phyloP scores from a whole-genome alignment of 306 rosid genomes.

The Cicer arietinum region DNA sequence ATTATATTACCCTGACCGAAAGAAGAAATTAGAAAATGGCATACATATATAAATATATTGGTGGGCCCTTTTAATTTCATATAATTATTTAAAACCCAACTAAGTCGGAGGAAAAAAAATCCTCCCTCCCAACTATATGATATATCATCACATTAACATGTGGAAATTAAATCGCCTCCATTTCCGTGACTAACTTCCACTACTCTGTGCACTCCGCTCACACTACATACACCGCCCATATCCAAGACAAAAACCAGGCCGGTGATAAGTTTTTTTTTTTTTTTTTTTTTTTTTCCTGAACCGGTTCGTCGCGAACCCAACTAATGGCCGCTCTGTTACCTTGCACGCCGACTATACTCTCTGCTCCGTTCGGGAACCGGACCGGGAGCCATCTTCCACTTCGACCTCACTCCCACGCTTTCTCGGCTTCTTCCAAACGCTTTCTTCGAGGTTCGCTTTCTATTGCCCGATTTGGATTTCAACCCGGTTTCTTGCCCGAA shows the following conservation, averaged over 20 bases:
- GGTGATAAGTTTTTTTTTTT: background rate
- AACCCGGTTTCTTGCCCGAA: slow-evolving; percentile 65
- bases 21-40: background rate
- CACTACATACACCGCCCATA: background rate
- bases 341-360: slow-evolving; percentile 52
- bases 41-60: too few species aligned
- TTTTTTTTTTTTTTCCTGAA: background rate
- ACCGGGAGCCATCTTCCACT: slow-evolving; percentile 49
- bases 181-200: background rate
- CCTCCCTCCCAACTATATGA: slow-evolving; percentile 18
- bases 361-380: slow-evolving; percentile 57
- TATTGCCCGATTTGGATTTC: slow-evolving; percentile 65
- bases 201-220: background rate
- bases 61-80: too few species aligned
- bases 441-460: slow-evolving; percentile 67
- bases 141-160: background rate
- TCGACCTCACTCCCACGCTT: slow-evolving; percentile 46
- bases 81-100: slow-evolving; percentile 35
- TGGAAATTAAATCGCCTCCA: slow-evolving; percentile 1
- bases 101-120: background rate
- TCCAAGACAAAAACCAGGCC: background rate
- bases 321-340: slow-evolving; percentile 66
- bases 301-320: slow-evolving; percentile 31
- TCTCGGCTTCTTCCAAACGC: slow-evolving; percentile 42
- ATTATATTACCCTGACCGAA: background rate